These are phyloP conservation scores for Dictyostelium intermedium DNA, from an alignment of 78 protist genomes.

Conservation along the genomic window DNA sequence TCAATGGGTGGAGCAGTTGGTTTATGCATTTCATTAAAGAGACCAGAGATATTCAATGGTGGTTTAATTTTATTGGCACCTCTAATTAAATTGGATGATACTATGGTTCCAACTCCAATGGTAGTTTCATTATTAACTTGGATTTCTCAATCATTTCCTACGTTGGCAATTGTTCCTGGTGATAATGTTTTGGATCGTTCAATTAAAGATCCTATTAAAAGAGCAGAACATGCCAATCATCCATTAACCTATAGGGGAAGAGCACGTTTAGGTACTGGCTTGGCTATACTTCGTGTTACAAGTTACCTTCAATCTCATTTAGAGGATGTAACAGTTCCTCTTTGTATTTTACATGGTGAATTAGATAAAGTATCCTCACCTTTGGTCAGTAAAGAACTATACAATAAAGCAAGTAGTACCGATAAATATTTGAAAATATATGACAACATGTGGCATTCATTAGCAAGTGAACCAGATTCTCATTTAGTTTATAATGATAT, in stretches of 20 bases:
- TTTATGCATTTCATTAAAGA: not conserved
- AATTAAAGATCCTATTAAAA: conserved; percentile 52
- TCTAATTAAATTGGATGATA: conserved; percentile 58
- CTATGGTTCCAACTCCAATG: conserved; percentile 39
- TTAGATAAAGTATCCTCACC: conserved; percentile 64
- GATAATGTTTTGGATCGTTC: conserved; percentile 52
- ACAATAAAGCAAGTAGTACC: not conserved
- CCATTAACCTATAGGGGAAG: conserved; percentile 63
- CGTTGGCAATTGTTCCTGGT: conserved; percentile 69
- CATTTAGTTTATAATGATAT: conserved; percentile 32
- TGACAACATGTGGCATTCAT: conserved; percentile 43
- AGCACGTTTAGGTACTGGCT: conserved; percentile 54
- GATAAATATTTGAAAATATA: conserved; percentile 52
- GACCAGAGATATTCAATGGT: conserved; percentile 55
- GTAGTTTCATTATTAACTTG: conserved; percentile 18
- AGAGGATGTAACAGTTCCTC: conserved; percentile 18
- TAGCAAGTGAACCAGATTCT: not conserved
- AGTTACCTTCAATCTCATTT: conserved; percentile 17
- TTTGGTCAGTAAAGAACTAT: conserved; percentile 19
- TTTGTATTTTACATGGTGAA: conserved; percentile 32
- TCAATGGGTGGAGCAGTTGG: conserved; percentile 75
- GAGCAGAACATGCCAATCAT: conserved; percentile 52
- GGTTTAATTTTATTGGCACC: conserved; percentile 59
- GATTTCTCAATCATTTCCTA: conserved; percentile 12
- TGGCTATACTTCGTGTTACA: conserved; percentile 47